Conservation (phyloP, 495 filamentous ascomycete species). For the Chaetomium tenue region DNA sequence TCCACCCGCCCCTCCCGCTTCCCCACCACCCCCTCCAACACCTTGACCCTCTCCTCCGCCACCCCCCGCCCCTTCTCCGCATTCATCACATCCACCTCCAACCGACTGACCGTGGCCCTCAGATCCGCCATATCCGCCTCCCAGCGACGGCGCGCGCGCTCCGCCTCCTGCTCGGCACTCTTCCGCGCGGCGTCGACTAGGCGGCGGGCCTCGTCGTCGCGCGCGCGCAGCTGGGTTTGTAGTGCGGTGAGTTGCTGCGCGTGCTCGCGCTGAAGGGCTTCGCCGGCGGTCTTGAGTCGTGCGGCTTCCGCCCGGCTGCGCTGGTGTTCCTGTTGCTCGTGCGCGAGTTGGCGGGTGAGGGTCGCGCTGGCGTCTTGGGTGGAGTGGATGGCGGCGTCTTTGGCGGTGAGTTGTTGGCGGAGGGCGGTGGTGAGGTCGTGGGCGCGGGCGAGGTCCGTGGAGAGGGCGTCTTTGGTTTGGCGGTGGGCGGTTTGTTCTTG, state of each 20-base stretch:
- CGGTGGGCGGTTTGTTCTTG: slow-evolving; percentile 76
- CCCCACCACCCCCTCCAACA: too few relatives aligned
- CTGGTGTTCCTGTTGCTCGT: slow-evolving; percentile 66
- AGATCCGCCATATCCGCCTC: slow-evolving; percentile 65
- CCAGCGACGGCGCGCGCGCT: slow-evolving; percentile 38
- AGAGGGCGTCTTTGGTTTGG: slow-evolving; percentile 64
- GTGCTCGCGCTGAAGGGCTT: slow-evolving; percentile 60
- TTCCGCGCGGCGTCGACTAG: slow-evolving; percentile 25
- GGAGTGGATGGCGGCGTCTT: slow-evolving; percentile 60
- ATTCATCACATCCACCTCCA: slow-evolving; percentile 63
- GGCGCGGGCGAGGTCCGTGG: slow-evolving; percentile 61
- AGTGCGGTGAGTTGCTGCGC: slow-evolving; percentile 28
- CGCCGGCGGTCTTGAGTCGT: slow-evolving; percentile 63
- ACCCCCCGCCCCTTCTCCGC: slow-evolving; percentile 51
- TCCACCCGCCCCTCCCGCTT: slow-evolving; percentile 42
- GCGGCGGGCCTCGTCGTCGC: slow-evolving; percentile 5
- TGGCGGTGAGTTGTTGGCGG: slow-evolving; percentile 66
- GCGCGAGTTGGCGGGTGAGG: slow-evolving; percentile 62
- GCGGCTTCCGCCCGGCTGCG: slow-evolving; percentile 69
- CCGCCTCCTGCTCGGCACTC: slow-evolving; percentile 42
- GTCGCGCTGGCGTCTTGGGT: slow-evolving; percentile 61
- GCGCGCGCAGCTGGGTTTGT: slow-evolving; percentile 42
- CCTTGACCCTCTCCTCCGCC: too few relatives aligned
- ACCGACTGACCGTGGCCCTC: slow-evolving; percentile 55
- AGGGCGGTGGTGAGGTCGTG: slow-evolving; percentile 67